Percentiles rank a stretch among this genome's conserved stretches.
phyloP scores from a whole-genome alignment of 2,329 filamentous ascomycete species.

The Lomentospora prolificans region DNA sequence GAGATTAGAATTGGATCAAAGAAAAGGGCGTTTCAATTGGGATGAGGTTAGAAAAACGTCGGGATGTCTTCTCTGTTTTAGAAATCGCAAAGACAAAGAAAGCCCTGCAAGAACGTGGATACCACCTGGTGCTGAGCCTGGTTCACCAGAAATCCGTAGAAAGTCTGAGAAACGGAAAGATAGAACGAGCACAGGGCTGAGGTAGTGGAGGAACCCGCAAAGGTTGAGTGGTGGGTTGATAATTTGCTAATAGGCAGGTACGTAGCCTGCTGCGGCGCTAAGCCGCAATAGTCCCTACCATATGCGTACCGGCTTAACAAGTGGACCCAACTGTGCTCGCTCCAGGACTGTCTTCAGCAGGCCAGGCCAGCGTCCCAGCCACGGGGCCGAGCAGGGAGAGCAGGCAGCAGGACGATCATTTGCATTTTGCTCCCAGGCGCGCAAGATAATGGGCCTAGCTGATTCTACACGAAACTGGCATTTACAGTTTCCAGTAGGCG shows the following conservation, averaged over 20 bases:
- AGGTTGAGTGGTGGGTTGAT: background rate
- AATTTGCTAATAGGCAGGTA: background rate
- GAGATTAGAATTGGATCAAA: background rate
- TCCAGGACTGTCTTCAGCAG: too few species aligned
- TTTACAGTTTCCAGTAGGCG: too few species aligned
- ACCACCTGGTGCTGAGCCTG: background rate
- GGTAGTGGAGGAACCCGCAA: background rate
- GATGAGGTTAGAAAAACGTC: background rate
- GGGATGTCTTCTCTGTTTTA: background rate
- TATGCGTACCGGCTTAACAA: background rate
- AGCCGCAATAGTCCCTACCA: background rate
- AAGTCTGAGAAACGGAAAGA: constrained; percentile 35
- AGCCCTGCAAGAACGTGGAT: background rate
- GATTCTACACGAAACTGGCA: too few species aligned
- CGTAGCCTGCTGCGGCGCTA: background rate
- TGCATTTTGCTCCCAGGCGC: too few species aligned
- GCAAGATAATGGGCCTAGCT: too few species aligned
- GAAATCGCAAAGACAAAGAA: background rate
- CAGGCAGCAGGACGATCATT: too few species aligned
- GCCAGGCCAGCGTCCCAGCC: too few species aligned
- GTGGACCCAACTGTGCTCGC: too few species aligned
- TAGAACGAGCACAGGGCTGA: constrained; percentile 17
- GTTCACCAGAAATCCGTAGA: constrained; percentile 19
- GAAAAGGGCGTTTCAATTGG: background rate
- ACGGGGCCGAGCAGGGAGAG: too few species aligned